Evolutionary conservation across 352 stramenopile genomes (phyloP).

Genomic region (Globisporangium spiculum): DNA sequence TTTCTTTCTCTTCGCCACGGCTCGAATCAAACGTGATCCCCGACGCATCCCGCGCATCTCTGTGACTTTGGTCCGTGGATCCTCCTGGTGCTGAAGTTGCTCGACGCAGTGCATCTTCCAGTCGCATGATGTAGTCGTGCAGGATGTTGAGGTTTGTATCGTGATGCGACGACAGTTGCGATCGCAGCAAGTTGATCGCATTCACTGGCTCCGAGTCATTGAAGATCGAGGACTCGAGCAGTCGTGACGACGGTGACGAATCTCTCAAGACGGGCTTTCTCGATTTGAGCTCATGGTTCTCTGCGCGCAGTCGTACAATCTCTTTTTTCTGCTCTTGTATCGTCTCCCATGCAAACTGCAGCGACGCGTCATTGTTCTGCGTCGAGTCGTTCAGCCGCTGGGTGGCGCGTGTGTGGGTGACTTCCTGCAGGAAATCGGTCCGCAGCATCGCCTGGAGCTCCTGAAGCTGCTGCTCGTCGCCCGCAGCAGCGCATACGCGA

Average conservation of each 20-base stretch:
- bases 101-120: constrained; percentile 38
- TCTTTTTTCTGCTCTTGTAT: constrained; percentile 74
- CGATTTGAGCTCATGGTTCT: constrained; percentile 43
- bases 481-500: constrained; percentile 42
- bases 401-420: constrained; percentile 18
- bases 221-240: constrained; percentile 23
- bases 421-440: constrained; percentile 52
- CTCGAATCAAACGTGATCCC: constrained; percentile 43
- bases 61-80: constrained; percentile 1
- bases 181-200: constrained; percentile 48
- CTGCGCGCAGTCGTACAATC: constrained; percentile 51
- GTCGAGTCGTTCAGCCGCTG: constrained; percentile 23
- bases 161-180: constrained; percentile 52
- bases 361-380: constrained; percentile 47
- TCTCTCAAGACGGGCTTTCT: constrained; percentile 6
- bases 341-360: constrained; percentile 78
- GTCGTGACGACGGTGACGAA: neutral
- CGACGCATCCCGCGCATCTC: constrained; percentile 25
- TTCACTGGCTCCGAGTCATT: constrained; percentile 28
- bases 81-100: constrained; percentile 13
- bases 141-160: constrained; percentile 50
- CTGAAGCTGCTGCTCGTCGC: constrained; percentile 49
- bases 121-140: constrained; percentile 52
- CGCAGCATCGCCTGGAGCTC: constrained; percentile 52
- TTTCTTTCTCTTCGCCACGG: constrained; percentile 28